Conservation (phyloP, 768 basidiomycete species). For the Amanita inopinata region DNA sequence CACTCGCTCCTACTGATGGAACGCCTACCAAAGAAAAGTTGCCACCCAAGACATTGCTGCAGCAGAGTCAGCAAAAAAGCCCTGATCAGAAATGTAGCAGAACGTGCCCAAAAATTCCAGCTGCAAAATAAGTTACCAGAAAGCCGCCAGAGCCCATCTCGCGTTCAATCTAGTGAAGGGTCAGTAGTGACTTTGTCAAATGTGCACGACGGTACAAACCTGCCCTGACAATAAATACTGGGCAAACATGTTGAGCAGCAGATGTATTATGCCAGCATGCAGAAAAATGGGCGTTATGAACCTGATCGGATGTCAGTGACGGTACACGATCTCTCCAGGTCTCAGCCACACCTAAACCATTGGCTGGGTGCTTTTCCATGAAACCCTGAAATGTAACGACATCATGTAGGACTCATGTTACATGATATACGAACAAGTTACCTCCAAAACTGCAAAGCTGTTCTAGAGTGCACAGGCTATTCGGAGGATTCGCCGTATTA, state of each 20-base stretch:
- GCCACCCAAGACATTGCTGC: conserved; percentile 78
- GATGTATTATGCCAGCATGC: conserved; percentile 94
- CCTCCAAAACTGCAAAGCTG: conserved; percentile 88
- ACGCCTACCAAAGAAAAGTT: conserved; percentile 87
- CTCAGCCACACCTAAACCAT: conserved; percentile 31
- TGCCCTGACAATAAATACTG: conserved; percentile 75
- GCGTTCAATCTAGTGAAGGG: conserved; percentile 55
- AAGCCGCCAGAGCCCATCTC: conserved; percentile 90
- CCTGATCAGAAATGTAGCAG: background rate
- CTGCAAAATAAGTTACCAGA: conserved; percentile 76
- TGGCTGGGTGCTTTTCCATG: conserved; percentile 32
- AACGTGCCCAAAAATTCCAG: conserved; percentile 83
- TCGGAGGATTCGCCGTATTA: conserved; percentile 74
- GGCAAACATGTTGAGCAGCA: conserved; percentile 83
- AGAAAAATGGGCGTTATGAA: conserved; percentile 87
- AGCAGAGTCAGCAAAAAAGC: too few species aligned
- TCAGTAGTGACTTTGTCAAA: background rate
- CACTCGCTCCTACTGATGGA: conserved; percentile 87
- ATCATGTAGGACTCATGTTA: conserved; percentile 7
- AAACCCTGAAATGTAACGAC: conserved; percentile 23
- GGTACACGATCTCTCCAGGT: background rate
- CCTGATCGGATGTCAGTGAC: conserved; percentile 25
- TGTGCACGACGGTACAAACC: conserved; percentile 26
- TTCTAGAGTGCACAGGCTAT: conserved; percentile 61
- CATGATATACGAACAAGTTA: conserved; percentile 17